Percentiles rank a stretch among this genome's conserved stretches.
These are phyloP conservation scores for Fagus crenata DNA, from an alignment of 306 rosid genomes.

Conservation along the genomic window DNA sequence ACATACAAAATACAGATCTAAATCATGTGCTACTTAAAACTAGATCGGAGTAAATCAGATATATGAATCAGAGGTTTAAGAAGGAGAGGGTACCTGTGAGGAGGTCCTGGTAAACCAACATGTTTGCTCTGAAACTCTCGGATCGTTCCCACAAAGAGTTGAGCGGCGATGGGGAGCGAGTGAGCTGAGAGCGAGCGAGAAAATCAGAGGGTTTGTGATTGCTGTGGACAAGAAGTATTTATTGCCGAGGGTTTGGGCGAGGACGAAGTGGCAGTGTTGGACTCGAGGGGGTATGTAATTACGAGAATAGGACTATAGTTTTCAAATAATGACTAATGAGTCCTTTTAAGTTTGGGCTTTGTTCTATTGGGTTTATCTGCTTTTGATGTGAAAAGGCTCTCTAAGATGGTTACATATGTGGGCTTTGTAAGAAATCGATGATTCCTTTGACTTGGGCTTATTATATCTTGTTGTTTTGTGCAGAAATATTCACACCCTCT, in stretches of 20 bases:
- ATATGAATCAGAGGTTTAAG: neutral
- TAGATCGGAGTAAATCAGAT: neutral
- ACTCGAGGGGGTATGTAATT: neutral
- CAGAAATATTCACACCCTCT: no score
- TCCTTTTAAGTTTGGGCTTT: neutral
- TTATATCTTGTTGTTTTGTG: no score
- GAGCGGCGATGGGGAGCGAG: neutral
- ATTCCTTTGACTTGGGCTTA: no score
- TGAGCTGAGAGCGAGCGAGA: slow-evolving; percentile 31
- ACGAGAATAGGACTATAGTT: slow-evolving; percentile 15
- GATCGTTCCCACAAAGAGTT: slow-evolving; percentile 28
- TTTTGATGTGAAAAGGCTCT: no score
- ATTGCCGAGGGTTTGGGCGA: slow-evolving; percentile 57
- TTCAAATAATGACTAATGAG: neutral
- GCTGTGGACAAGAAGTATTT: neutral
- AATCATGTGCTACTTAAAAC: neutral
- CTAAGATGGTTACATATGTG: no score
- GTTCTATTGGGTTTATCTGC: no score
- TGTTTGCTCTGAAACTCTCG: slow-evolving; percentile 38
- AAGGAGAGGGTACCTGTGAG: slow-evolving; percentile 40
- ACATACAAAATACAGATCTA: neutral
- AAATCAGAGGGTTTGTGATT: slow-evolving; percentile 7
- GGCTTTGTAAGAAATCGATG: no score
- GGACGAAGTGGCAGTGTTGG: neutral
- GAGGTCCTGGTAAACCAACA: slow-evolving; percentile 76